phyloP scores from a whole-genome alignment of 176 grass and related monocot species.

The Aegilops longissima region DNA sequence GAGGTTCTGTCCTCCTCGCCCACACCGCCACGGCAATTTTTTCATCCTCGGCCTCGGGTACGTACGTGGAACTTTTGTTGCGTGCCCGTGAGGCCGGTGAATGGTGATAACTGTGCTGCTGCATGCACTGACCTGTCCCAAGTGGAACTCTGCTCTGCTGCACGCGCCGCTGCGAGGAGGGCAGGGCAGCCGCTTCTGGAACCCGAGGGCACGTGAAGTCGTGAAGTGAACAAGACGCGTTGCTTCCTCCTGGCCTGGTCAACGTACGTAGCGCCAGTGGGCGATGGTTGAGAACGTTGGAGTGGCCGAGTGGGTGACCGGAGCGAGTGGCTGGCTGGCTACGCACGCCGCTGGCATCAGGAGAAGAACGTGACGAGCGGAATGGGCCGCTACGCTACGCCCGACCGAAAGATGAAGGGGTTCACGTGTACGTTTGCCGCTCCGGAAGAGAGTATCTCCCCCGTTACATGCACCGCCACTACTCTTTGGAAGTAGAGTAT shows the following conservation, averaged over 20 bases:
- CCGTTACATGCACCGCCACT: background rate
- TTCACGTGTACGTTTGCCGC: constrained; percentile 2
- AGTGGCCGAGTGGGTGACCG: background rate
- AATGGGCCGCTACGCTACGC: background rate
- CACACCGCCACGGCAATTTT: background rate
- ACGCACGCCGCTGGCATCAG: background rate
- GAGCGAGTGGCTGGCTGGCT: background rate
- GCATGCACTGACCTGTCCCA: background rate
- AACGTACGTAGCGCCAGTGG: background rate
- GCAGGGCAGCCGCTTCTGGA: background rate
- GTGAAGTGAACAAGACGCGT: background rate
- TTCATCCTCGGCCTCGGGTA: background rate
- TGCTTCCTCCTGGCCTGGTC: background rate
- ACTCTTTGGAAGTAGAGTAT: background rate
- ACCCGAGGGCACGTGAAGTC: background rate
- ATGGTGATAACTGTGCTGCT: background rate
- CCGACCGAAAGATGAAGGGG: background rate
- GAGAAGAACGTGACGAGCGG: background rate
- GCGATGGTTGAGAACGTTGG: background rate
- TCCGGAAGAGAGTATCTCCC: background rate
- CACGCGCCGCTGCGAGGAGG: background rate
- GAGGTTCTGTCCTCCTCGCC: too few species aligned
- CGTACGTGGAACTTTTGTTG: background rate
- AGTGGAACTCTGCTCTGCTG: background rate
- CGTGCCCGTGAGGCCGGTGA: background rate